These are phyloP conservation scores for Cornus florida DNA, from an alignment of 148 eudicot genomes.

Conservation along the genomic window DNA sequence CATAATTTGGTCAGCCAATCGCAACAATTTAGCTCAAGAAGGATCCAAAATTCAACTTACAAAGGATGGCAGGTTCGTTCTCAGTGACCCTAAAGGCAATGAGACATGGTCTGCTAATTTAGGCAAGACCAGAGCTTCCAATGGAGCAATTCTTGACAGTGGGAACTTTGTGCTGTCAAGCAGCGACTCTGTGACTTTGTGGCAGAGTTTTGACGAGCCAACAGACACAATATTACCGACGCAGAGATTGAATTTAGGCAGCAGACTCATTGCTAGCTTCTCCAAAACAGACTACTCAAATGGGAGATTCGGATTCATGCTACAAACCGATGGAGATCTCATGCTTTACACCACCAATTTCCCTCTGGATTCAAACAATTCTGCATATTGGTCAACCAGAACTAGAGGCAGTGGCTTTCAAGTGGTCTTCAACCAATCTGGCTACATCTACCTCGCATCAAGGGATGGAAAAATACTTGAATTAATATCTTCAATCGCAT, in stretches of 20 bases:
- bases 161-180: slow-evolving; percentile 29
- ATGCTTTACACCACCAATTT: slow-evolving; percentile 12
- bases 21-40: slow-evolving; percentile 17
- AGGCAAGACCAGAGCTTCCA: background rate
- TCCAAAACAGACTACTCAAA: slow-evolving; percentile 8
- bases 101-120: slow-evolving; percentile 20
- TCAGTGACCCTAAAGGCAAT: slow-evolving; percentile 21
- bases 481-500: background rate
- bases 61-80: slow-evolving; percentile 16
- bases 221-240: slow-evolving; percentile 26
- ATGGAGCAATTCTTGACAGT: slow-evolving; percentile 28
- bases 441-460: background rate
- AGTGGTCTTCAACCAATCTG: slow-evolving; percentile 13
- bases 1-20: slow-evolving; percentile 35
- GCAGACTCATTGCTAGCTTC: background rate
- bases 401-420: slow-evolving; percentile 5
- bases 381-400: background rate
- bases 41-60: slow-evolving; percentile 27
- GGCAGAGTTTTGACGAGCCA: slow-evolving; percentile 22
- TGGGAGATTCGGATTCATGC: slow-evolving; percentile 21
- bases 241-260: slow-evolving; percentile 9
- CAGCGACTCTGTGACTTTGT: background rate
- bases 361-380: background rate
- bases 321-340: slow-evolving; percentile 21
- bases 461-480: background rate